These are phyloP conservation scores for Tolypocladium guangdongense DNA, from an alignment of 2,329 filamentous ascomycete genomes.

Conservation along the genomic window DNA sequence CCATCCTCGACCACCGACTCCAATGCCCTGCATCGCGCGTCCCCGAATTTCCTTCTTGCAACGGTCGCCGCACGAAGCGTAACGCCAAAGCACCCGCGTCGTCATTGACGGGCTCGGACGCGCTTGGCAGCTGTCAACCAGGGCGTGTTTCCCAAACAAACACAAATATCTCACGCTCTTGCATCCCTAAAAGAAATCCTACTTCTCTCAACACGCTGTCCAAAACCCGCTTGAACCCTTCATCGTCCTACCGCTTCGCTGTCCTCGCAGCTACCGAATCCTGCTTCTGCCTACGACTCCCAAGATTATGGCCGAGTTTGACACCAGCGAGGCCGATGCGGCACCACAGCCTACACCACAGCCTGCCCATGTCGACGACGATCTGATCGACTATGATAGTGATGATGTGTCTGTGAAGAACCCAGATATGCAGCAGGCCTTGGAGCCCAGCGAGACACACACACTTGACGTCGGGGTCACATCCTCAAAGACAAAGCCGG, in stretches of 20 bases:
- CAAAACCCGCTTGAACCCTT: not conserved
- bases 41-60: not conserved
- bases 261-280: not conserved
- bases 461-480: not conserved
- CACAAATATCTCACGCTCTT: not conserved
- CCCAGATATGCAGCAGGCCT: not conserved
- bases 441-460: not conserved
- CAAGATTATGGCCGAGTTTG: constrained; percentile 16
- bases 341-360: constrained; percentile 13
- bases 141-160: not conserved
- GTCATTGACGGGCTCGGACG: not conserved
- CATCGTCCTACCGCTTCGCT: not conserved
- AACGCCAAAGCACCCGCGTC: not conserved
- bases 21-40: not conserved
- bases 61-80: constrained; percentile 1
- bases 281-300: not conserved
- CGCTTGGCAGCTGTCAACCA: not conserved
- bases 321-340: constrained; percentile 20
- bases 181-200: not conserved
- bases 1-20: not conserved
- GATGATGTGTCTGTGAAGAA: constrained; percentile 9
- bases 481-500: too few relatives aligned
- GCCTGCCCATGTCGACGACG: constrained; percentile 15
- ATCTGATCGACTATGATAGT: constrained; percentile 27
- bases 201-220: not conserved